These are phyloP conservation scores for Globisporangium takayamanum DNA, from an alignment of 352 stramenopile species.

Conservation along the genomic window DNA sequence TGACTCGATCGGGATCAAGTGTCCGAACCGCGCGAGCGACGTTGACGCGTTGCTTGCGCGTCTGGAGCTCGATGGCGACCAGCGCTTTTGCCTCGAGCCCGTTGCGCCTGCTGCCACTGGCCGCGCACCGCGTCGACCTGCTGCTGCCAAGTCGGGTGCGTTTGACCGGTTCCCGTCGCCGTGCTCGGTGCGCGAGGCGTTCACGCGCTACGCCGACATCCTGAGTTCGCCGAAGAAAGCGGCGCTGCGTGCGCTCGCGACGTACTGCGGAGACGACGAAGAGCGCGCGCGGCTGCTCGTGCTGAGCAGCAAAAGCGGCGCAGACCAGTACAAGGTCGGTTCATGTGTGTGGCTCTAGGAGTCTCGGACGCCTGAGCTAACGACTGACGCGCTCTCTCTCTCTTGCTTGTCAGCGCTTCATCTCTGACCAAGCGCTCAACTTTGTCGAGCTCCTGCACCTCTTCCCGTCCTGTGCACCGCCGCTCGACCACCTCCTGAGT, in stretches of 20 bases:
- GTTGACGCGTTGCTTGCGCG: constrained; percentile 61
- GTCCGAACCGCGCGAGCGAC: constrained; percentile 59
- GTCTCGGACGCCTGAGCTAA: not conserved
- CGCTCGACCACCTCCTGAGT: constrained; percentile 84
- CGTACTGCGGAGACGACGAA: constrained; percentile 56
- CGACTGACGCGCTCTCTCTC: not conserved
- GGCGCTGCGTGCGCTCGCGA: constrained; percentile 50
- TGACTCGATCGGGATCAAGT: constrained; percentile 84
- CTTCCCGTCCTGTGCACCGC: constrained; percentile 89
- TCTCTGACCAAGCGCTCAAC: constrained; percentile 85
- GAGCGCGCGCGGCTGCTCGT: constrained; percentile 55
- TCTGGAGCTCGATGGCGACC: constrained; percentile 32
- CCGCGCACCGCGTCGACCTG: constrained; percentile 9
- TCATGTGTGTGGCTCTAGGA: not conserved
- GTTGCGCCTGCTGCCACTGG: constrained; percentile 15
- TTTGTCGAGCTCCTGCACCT: constrained; percentile 89
- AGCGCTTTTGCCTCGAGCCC: constrained; percentile 31
- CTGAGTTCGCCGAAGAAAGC: constrained; percentile 75
- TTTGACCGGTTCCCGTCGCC: constrained; percentile 38
- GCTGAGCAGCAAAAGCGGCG: constrained; percentile 63
- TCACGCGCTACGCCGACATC: constrained; percentile 81
- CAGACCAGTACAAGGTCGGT: constrained; percentile 59
- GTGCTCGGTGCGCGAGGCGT: constrained; percentile 68
- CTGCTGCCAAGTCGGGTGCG: constrained; percentile 19
- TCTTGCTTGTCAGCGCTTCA: constrained; percentile 45